Evolutionary conservation across 2,329 filamentous ascomycete genomes (phyloP).

Genomic region (Colletotrichum liriopes): DNA sequence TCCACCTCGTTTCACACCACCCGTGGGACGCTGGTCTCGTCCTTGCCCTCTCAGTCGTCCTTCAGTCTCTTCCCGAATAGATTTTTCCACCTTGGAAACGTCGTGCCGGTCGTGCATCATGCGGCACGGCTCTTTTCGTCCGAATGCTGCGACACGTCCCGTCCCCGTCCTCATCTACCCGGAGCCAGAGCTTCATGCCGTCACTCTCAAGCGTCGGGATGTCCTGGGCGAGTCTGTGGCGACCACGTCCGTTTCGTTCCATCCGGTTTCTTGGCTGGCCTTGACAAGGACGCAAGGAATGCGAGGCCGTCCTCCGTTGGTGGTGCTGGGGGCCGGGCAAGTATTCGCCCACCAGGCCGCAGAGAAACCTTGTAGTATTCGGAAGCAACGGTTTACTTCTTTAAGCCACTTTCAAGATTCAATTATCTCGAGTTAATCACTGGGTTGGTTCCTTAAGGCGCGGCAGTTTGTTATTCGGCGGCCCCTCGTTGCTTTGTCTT

Average conservation of each 20-base stretch:
- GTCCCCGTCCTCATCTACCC: slow-evolving; percentile 23
- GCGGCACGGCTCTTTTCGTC: slow-evolving; percentile 33
- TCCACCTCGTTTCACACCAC: slow-evolving; percentile 24
- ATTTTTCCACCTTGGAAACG: slow-evolving; percentile 8
- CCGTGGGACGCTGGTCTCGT: not conserved
- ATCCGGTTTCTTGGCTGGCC: not conserved
- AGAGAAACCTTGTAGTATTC: slow-evolving; percentile 12
- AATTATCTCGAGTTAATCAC: not conserved
- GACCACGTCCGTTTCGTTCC: slow-evolving; percentile 33
- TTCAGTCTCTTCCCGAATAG: slow-evolving; percentile 1
- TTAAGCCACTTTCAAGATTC: not conserved
- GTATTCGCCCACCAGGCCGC: slow-evolving; percentile 4
- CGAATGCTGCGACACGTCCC: slow-evolving; percentile 35
- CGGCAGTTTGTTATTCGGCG: slow-evolving; percentile 2
- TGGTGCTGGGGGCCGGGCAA: not conserved
- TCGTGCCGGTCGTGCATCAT: slow-evolving; percentile 28
- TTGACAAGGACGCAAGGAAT: slow-evolving; percentile 5
- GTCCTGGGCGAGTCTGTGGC: slow-evolving; percentile 10
- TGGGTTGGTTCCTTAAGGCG: not conserved
- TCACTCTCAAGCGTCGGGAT: slow-evolving; percentile 20
- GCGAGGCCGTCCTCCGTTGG: slow-evolving; percentile 15
- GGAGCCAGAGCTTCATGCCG: slow-evolving; percentile 11
- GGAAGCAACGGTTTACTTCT: slow-evolving; percentile 19
- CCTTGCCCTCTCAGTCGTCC: not conserved
- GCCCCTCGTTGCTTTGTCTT: not conserved